These are phyloP conservation scores for Zygnema circumcarinatum DNA, from an alignment of 139 green algal genomes.

Conservation along the genomic window DNA sequence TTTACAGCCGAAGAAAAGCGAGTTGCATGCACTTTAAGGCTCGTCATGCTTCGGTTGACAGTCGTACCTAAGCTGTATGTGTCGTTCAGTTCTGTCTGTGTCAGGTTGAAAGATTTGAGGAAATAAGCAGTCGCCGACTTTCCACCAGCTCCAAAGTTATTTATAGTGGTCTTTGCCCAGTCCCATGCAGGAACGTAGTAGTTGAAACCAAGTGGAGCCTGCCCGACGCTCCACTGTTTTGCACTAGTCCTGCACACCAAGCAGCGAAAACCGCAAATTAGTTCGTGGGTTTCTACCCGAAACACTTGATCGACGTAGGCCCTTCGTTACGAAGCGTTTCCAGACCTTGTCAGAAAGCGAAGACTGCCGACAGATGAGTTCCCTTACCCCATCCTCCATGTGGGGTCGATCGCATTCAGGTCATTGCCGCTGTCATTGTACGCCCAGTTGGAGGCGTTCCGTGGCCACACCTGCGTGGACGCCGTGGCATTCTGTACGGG, in stretches of 20 bases:
- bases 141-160: not conserved
- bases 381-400: not conserved
- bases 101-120: conserved; percentile 39
- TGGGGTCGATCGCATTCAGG: not conserved
- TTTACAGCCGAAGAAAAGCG: too few species aligned
- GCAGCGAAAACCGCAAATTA: not conserved
- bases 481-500: not conserved
- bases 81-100: not conserved
- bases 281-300: not conserved
- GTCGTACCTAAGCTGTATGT: conserved; percentile 34
- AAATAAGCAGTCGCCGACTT: conserved; percentile 41
- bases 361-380: not conserved
- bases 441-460: not conserved
- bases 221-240: not conserved
- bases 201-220: conserved; percentile 33
- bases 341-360: not conserved
- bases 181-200: not conserved
- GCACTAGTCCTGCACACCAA: not conserved
- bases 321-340: not conserved
- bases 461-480: not conserved
- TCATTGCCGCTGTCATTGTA: not conserved
- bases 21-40: too few species aligned
- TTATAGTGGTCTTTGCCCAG: not conserved
- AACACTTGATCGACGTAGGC: not conserved
- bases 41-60: too few species aligned